Base-by-base conservation (phyloP, 306 rosid species). In the Rubus idaeus region DNA sequence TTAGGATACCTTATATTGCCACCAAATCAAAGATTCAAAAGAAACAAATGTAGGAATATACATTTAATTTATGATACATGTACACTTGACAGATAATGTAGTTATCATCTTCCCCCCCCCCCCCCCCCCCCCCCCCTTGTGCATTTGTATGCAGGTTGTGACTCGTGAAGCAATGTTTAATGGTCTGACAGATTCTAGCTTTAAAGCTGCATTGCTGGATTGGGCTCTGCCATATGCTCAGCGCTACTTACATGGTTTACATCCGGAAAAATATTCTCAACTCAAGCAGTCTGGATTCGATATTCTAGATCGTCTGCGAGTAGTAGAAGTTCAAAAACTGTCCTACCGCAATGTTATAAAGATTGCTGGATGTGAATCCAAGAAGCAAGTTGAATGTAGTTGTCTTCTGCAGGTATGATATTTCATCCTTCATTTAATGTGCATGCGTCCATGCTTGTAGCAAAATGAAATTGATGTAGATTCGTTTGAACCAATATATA, bases 211-310 rank as follows among this genome's bases (percentile, higher is more conserved):
- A 76, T 82, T 92, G 83, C 68, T 94, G 76, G 89, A 91, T 82
- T 92, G 96, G 97, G 85, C 78, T 84, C 91, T 94, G 79, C 97
- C 98, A 71, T 92, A 83, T 76, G 92, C 92, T 26, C 98, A 94
- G 89, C 98, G 98, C 84, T 94, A 92, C 81, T 52, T 94, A 68
- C 62, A 53, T 74, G 76, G 86, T 69, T 62, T 75, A 71, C 96
- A 92, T 55, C 61, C 81, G 10, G 90, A 87, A 68, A 88, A 70
- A 88, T 92, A 89, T 75, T 55, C 74, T 66, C 81, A 89, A 79
- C 92, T 94, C 71, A 90, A 90, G 88, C 89, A 84, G 83, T 86
- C 94, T 64, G 88, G 85, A 80, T 91, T 86, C 44, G 83, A 87
- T 57, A 37, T 81, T 77, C 63, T 90, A 66, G 84, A 78, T 50